Base-by-base conservation (phyloP, 1,284 basidiomycete species). In the Anthracocystis panici-leucophaei region DNA sequence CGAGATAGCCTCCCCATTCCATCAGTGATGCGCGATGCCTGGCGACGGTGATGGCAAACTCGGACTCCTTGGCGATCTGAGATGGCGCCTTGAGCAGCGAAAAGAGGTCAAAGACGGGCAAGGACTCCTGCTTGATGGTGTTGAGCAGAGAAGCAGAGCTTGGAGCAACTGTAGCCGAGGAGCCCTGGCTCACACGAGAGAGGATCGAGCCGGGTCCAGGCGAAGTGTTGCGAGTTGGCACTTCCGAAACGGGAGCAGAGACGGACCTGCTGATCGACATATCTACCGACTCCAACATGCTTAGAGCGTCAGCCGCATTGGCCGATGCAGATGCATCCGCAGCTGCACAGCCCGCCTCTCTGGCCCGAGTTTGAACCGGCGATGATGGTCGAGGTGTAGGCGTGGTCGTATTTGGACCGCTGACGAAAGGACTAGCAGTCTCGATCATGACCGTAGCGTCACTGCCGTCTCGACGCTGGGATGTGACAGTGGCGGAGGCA, bases 1-100 rank as follows among this genome's bases (percentile, higher is more conserved):
- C 66, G 33, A 79, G 70, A 25, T 77, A 78, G 6, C 56, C 57
- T 25, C 76, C 64, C 75, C 79, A 78, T 20, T 73, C 68, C 38
- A 69, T 68, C 44, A 76, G 61, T 18, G 70, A 59, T 2, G 56
- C 61, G 0, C 61, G 62, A 35, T 78, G 79, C 35, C 68, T 63
- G 33, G 65, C 61, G 25, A 79, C 65, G 7, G 76, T 72, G 51
- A 76, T 60, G 20, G 54, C 60, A 21, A 66, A 72, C 33, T 79
- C 75, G n/a, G 75, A 52, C 23, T 74, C 68, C 44, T 62, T 73
- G 42, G 70, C 66, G 9, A 77, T 68, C 57, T 77, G 60, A 18
- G 69, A 69, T 0, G 75, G 75, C 18, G 64, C 63, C 50, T 66
- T 69, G 25, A 75, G 66, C 23, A 75, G 59, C 44, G 66, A 57